Conservation (phyloP, 2,329 filamentous ascomycete species). For the Boeremia exigua region DNA sequence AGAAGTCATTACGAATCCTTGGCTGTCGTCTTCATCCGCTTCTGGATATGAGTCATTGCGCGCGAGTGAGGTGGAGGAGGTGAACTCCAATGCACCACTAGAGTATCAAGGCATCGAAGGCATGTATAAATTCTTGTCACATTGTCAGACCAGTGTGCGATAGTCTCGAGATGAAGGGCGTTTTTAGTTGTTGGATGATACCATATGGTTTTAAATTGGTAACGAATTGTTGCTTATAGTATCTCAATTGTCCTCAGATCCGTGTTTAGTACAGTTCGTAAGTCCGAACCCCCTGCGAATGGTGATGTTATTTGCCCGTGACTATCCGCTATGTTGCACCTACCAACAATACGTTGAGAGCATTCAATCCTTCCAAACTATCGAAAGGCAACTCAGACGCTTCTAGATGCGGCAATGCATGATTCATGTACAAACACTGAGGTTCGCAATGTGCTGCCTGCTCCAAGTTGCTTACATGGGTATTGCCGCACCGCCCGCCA, state of each 20-base stretch:
- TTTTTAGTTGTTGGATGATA: conserved; percentile 25
- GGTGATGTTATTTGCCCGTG: not conserved
- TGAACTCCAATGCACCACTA: conserved; percentile 51
- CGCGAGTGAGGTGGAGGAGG: conserved; percentile 57
- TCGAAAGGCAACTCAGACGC: no score
- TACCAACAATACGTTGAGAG: no score
- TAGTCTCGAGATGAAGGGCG: conserved; percentile 3
- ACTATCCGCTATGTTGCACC: not conserved
- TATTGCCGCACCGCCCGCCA: not conserved
- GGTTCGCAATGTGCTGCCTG: not conserved
- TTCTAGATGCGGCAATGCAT: no score
- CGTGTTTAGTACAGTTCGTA: conserved; percentile 16
- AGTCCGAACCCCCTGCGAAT: no score
- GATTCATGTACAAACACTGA: no score
- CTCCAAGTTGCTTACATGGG: not conserved
- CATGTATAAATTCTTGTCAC: conserved; percentile 69
- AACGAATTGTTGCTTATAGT: conserved; percentile 17
- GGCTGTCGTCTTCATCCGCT: conserved; percentile 54
- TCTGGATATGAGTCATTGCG: conserved; percentile 66
- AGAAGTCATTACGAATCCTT: conserved; percentile 57
- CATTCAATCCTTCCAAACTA: no score
- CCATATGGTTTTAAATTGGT: conserved; percentile 39
- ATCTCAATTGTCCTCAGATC: conserved; percentile 19
- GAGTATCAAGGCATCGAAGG: conserved; percentile 70
- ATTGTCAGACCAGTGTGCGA: conserved; percentile 59